phyloP scores from a whole-genome alignment of 257 asterid genomes.

The Penstemon barbatus region DNA sequence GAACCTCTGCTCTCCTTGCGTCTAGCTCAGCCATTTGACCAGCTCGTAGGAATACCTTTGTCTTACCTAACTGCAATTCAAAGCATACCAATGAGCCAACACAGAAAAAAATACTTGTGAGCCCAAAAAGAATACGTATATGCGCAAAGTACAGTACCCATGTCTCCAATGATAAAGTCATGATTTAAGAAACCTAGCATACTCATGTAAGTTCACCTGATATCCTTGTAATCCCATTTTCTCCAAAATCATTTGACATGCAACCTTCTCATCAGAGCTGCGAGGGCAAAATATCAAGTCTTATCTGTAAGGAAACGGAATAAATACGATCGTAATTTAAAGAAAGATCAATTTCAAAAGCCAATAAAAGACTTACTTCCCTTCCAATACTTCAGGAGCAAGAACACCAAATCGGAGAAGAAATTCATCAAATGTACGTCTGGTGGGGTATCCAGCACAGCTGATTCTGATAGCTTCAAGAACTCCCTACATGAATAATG shows the following conservation, averaged over 20 bases:
- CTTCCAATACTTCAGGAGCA: constrained; percentile 64
- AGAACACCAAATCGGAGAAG: constrained; percentile 98
- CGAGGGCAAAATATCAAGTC: constrained; percentile 22
- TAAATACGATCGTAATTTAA: constrained; percentile 3
- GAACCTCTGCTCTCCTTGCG: constrained; percentile 94
- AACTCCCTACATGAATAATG: constrained; percentile 64
- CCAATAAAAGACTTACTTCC: constrained; percentile 46
- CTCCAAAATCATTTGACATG: constrained; percentile 82
- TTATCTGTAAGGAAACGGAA: constrained; percentile 21
- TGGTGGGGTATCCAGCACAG: constrained; percentile 99
- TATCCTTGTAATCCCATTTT: constrained; percentile 88
- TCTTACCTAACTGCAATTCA: constrained; percentile 83
- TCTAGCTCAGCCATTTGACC: constrained; percentile 99
- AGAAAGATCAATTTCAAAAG: constrained; percentile 20
- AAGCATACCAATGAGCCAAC: constrained; percentile 12
- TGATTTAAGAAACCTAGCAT: constrained; percentile 2
- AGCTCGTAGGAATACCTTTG: constrained; percentile 96
- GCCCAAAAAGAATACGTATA: constrained; percentile 7
- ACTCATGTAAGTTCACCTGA: constrained; percentile 60
- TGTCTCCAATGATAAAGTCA: constrained; percentile 12
- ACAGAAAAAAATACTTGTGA: constrained; percentile 3
- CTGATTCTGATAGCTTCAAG: constrained; percentile 98
- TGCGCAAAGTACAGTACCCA: neutral
- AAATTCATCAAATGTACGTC: constrained; percentile 95
- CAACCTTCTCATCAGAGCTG: constrained; percentile 89